Evolutionary conservation across 345 rosid genomes (phyloP), one percentile per base, ranked within the genome.

Genomic region (Cochlearia excelsa): DNA sequence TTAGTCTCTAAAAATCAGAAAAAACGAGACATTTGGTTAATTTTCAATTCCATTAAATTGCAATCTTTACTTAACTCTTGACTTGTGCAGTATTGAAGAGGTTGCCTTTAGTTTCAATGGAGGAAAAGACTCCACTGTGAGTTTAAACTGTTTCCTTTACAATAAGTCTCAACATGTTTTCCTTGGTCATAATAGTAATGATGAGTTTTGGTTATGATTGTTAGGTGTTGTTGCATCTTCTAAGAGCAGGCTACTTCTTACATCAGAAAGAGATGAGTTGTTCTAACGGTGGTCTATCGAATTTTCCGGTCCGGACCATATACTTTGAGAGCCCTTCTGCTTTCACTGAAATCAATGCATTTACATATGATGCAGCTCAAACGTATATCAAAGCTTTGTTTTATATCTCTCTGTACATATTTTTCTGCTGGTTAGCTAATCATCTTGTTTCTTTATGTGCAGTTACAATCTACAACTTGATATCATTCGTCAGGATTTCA

Each of bases 51-150:
- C 23, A 16, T 16, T 16, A 16, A 16, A 16, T 16, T 16, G 23
- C 23, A 16, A 16, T 16, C 23, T 46, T 65, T 34, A 66, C 57
- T 49, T 40, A 43, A 30, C 54, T 59, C 59, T 61, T 66, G 56
- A 39, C 26, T 59, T 66, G 2, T 66, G 70, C 83, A 93, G 99
- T 49, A 75, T 71, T 52, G 97, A 89, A 77, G 99, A 93, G 87
- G 87, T 89, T 46, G 90, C 99, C 33, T 89, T 93, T 77, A 93
- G 99, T 74, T 93, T 93, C 74, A 93, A 93, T 70, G 99, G 99
- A 66, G 99, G 99, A 64, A 93, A 93, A 68, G 99, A 93, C 75
- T 89, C 97, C 28, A 93, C 90, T 57, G 99, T 93, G 78, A 80
- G 96, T 77, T 68, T 31, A 39, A 51, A 26, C 31, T 46, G 4